phyloP scores from a whole-genome alignment of 2,329 filamentous ascomycete genomes.

The Aspergillus unguis region DNA sequence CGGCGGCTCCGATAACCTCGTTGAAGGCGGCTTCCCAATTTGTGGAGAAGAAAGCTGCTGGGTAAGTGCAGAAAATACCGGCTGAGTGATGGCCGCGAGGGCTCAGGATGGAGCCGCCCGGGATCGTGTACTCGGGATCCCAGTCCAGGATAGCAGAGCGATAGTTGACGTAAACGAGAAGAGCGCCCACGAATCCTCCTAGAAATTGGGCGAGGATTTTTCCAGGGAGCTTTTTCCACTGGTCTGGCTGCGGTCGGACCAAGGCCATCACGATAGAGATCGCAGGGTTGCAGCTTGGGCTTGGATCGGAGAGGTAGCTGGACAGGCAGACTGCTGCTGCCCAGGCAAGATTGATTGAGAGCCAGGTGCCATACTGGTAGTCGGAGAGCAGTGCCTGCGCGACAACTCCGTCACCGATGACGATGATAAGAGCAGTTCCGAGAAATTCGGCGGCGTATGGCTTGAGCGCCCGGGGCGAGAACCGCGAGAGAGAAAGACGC shows the following conservation, averaged over 20 bases:
- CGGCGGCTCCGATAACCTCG: constrained; percentile 26
- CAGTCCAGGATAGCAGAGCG: constrained; percentile 29
- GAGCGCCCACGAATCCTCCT: constrained; percentile 30
- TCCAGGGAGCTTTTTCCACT: constrained; percentile 28
- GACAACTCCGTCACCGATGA: constrained; percentile 33
- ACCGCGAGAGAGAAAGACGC: constrained; percentile 5
- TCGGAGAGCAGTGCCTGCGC: constrained; percentile 31
- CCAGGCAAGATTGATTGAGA: constrained; percentile 35
- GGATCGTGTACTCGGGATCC: constrained; percentile 32
- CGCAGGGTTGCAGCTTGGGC: constrained; percentile 28
- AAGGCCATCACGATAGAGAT: constrained; percentile 25
- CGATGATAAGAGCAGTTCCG: constrained; percentile 30
- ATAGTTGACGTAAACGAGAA: constrained; percentile 31
- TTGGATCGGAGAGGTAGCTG: constrained; percentile 26
- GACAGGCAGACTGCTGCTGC: constrained; percentile 29
- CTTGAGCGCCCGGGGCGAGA: constrained; percentile 19
- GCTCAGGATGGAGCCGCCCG: constrained; percentile 28
- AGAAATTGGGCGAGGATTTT: constrained; percentile 29
- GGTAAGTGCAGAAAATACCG: constrained; percentile 30
- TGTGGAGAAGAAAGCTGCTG: constrained; percentile 22
- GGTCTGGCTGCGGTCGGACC: constrained; percentile 25
- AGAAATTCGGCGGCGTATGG: constrained; percentile 32
- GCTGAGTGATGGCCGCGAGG: constrained; percentile 28
- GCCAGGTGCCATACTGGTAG: constrained; percentile 33
- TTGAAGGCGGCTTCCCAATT: constrained; percentile 34